Evolutionary conservation across 805 yeast species (phyloP).

Genomic region (Lachancea cidri): DNA sequence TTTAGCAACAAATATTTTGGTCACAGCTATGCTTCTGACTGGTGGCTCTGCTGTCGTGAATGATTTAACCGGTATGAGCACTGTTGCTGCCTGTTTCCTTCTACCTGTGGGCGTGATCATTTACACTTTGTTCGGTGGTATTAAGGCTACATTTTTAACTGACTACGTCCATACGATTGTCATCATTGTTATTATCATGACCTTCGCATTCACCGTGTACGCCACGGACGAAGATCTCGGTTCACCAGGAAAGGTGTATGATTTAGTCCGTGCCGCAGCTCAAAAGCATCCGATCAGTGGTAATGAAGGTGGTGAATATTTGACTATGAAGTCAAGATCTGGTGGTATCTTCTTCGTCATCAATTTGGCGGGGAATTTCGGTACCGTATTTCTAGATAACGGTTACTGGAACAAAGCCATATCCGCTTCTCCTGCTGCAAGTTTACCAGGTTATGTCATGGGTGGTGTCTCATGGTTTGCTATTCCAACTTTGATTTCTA

Average conservation of each 20-base stretch:
- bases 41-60: slow-evolving; percentile 84
- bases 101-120: slow-evolving; percentile 76
- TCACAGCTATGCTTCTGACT: slow-evolving; percentile 85
- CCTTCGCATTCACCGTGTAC: slow-evolving; percentile 76
- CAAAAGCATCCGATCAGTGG: slow-evolving; percentile 62
- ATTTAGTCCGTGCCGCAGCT: slow-evolving; percentile 58
- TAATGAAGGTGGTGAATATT: slow-evolving; percentile 78
- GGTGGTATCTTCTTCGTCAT: slow-evolving; percentile 91
- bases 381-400: slow-evolving; percentile 80
- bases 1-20: slow-evolving; percentile 79
- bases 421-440: slow-evolving; percentile 77
- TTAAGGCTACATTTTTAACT: slow-evolving; percentile 68
- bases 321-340: slow-evolving; percentile 79
- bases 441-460: slow-evolving; percentile 79
- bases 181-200: slow-evolving; percentile 66
- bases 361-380: slow-evolving; percentile 84
- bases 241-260: slow-evolving; percentile 79
- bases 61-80: slow-evolving; percentile 77
- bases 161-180: slow-evolving; percentile 81
- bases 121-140: slow-evolving; percentile 76
- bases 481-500: slow-evolving; percentile 75
- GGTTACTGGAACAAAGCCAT: slow-evolving; percentile 90
- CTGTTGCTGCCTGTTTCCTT: slow-evolving; percentile 75
- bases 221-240: slow-evolving; percentile 70
- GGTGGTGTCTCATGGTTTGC: slow-evolving; percentile 94